These are phyloP conservation scores for Ogataea nitratoaversa DNA, from an alignment of 805 yeast genomes.

Conservation along the genomic window DNA sequence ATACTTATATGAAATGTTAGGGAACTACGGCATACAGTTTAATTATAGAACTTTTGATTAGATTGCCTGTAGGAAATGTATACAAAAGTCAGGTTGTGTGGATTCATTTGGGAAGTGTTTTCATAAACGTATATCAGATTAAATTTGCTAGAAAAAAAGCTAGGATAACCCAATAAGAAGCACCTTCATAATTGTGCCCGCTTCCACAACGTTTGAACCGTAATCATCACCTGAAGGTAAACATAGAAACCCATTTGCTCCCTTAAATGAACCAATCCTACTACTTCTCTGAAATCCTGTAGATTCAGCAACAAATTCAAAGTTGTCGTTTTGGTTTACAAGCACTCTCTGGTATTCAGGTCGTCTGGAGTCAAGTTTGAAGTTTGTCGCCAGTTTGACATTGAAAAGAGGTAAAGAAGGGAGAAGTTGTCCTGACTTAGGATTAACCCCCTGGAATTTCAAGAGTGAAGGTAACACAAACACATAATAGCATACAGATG, in stretches of 20 bases:
- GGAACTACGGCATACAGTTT: too few relatives aligned
- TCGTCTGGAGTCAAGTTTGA: slow-evolving; percentile 39
- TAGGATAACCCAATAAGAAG: slow-evolving; percentile 28
- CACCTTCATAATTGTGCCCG: slow-evolving; percentile 25
- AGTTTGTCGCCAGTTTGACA: slow-evolving; percentile 30
- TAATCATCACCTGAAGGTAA: slow-evolving; percentile 34
- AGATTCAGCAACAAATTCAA: slow-evolving; percentile 34
- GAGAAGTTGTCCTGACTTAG: slow-evolving; percentile 6
- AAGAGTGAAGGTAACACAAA: slow-evolving; percentile 45
- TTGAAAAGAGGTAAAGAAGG: slow-evolving; percentile 32
- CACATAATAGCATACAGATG: slow-evolving; percentile 42
- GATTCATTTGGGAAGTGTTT: too few relatives aligned
- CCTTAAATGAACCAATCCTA: slow-evolving; percentile 42
- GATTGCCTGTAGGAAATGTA: too few relatives aligned
- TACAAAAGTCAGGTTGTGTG: too few relatives aligned
- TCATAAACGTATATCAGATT: too few relatives aligned
- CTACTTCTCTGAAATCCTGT: slow-evolving; percentile 53
- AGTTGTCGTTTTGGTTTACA: slow-evolving; percentile 23
- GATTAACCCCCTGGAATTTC: slow-evolving; percentile 31
- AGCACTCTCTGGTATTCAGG: slow-evolving; percentile 49
- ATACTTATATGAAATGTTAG: too few relatives aligned
- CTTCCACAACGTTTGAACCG: slow-evolving; percentile 8
- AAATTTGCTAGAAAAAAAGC: too few relatives aligned
- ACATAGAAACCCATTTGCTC: slow-evolving; percentile 42
- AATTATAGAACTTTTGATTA: too few relatives aligned